These are phyloP conservation scores for Bryopsis sp. DNA, from an alignment of 139 green algal genomes.

Conservation along the genomic window DNA sequence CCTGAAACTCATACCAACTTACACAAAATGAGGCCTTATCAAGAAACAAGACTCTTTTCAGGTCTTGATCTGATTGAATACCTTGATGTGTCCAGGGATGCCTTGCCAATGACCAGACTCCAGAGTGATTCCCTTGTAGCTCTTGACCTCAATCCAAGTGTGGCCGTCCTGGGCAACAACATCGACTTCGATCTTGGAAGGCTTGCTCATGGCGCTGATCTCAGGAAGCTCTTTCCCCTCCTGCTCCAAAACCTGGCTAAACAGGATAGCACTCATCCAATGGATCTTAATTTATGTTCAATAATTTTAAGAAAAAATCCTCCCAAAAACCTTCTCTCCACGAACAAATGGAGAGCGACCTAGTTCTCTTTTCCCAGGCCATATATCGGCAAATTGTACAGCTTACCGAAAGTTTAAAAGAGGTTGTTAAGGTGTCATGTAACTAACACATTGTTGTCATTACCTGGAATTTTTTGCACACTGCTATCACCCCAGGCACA, in stretches of 20 bases:
- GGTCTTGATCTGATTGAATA: too few species aligned
- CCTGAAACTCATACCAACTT: too few species aligned
- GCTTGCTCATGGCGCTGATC: not conserved
- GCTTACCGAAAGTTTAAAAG: too few species aligned
- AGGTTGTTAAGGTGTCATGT: too few species aligned
- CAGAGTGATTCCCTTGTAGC: not conserved
- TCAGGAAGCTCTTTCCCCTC: not conserved
- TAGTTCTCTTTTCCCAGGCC: too few species aligned
- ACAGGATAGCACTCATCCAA: too few species aligned
- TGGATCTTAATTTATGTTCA: too few species aligned
- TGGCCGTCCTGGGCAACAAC: not conserved
- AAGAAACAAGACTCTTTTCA: not conserved
- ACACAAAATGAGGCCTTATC: not conserved
- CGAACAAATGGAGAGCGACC: too few species aligned
- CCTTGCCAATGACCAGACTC: not conserved
- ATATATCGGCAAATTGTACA: too few species aligned
- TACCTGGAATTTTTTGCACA: conserved; percentile 3
- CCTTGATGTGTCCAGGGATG: conserved; percentile 1
- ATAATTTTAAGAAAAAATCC: too few species aligned
- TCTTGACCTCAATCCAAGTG: conserved; percentile 1
- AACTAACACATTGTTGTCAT: too few species aligned
- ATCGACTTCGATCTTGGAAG: conserved; percentile 6
- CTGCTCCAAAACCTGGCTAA: not conserved
- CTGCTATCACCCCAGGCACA: not conserved
- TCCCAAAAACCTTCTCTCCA: too few species aligned